Evolutionary conservation across 371 early-diverging fungal genomes (phyloP).

Genomic region (Parasitella parasitica): DNA sequence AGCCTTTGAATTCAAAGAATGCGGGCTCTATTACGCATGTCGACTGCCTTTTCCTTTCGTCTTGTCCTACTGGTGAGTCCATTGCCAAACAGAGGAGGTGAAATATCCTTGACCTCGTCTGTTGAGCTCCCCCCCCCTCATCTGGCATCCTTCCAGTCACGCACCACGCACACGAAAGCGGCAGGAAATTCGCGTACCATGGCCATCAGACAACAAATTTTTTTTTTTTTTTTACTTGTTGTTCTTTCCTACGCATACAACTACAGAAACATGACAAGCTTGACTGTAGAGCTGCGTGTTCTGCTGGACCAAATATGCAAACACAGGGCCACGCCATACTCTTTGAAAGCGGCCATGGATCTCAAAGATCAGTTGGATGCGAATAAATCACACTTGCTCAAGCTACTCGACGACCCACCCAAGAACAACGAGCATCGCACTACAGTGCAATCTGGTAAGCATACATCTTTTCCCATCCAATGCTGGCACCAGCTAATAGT

Average conservation of each 20-base stretch:
- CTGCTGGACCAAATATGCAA: constrained; percentile 17
- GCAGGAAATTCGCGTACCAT: not conserved
- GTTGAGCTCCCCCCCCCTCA: too few species aligned
- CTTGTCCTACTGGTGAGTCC: not conserved
- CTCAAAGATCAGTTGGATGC: constrained; percentile 6
- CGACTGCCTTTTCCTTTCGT: constrained; percentile 11
- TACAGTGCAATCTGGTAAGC: constrained; percentile 44
- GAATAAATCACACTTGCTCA: constrained; percentile 3
- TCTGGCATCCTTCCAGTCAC: constrained; percentile 3
- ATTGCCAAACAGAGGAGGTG: not conserved
- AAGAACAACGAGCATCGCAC: constrained; percentile 44
- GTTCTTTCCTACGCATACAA: not conserved
- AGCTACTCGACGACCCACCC: constrained; percentile 37
- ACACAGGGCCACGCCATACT: not conserved
- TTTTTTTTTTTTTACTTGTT: not conserved
- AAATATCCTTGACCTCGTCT: too few species aligned
- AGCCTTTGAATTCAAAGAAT: constrained; percentile 27
- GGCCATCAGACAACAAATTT: not conserved
- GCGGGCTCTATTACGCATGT: constrained; percentile 23
- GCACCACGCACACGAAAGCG: not conserved
- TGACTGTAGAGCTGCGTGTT: constrained; percentile 9
- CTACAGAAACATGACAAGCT: constrained; percentile 9
- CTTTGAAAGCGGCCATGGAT: not conserved
- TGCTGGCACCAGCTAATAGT: not conserved
- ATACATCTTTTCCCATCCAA: not conserved